These are phyloP conservation scores for Rubia peregrina DNA, from an alignment of 305 asterid species.

Conservation along the genomic window DNA sequence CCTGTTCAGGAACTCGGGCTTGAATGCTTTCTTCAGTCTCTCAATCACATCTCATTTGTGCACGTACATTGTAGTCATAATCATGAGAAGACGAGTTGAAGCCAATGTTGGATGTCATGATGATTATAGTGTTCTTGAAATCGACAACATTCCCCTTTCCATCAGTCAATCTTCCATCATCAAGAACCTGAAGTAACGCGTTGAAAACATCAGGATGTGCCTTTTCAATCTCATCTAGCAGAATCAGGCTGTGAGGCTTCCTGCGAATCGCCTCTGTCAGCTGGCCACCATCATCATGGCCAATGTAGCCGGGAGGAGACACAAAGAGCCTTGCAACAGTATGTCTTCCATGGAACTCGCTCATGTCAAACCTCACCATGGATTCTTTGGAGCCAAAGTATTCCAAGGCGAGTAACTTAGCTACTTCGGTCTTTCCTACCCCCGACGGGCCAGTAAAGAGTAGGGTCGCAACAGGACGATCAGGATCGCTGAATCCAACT, in stretches of 20 bases:
- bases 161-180: constrained; percentile 25
- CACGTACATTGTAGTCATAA: not conserved
- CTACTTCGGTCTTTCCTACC: constrained; percentile 24
- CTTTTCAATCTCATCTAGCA: constrained; percentile 25
- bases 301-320: constrained; percentile 26
- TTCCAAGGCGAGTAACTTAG: constrained; percentile 19
- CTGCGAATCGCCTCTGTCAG: constrained; percentile 21
- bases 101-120: constrained; percentile 25
- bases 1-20: constrained; percentile 21
- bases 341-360: constrained; percentile 24
- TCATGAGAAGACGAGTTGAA: not conserved
- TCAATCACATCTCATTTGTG: not conserved
- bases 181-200: constrained; percentile 21
- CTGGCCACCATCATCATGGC: constrained; percentile 24
- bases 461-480: constrained; percentile 16
- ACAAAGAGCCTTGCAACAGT: constrained; percentile 16
- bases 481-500: constrained; percentile 13
- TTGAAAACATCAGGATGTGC: constrained; percentile 22
- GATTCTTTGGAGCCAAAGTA: constrained; percentile 19
- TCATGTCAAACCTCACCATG: constrained; percentile 23
- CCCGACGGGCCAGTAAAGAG: constrained; percentile 28
- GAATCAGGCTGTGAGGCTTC: constrained; percentile 16
- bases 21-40: constrained; percentile 15
- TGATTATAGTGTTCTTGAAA: constrained; percentile 22
- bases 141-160: constrained; percentile 17